Evolutionary conservation across 2,329 filamentous ascomycete genomes (phyloP).

Genomic region (Daldinia sp.): DNA sequence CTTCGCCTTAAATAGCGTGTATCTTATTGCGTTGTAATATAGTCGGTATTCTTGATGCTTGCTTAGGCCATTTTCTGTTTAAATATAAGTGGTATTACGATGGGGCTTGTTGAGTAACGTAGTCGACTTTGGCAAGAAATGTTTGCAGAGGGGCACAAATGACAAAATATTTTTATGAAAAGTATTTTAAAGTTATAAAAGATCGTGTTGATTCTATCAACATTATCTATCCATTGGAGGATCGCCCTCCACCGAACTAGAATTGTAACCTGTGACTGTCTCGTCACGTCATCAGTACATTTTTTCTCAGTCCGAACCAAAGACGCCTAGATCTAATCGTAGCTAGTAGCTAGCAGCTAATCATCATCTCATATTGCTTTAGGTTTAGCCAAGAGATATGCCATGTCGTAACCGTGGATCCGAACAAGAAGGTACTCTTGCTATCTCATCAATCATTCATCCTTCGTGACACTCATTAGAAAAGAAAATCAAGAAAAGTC

Average conservation of each 20-base stretch:
- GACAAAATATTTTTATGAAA: not conserved
- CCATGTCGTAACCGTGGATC: constrained; percentile 50
- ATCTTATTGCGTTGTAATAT: not conserved
- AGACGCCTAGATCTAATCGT: constrained; percentile 49
- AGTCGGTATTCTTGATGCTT: not conserved
- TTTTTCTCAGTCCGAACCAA: constrained; percentile 42
- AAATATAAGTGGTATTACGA: not conserved
- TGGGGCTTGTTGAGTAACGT: not conserved
- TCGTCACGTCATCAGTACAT: constrained; percentile 40
- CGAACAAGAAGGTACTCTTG: constrained; percentile 46
- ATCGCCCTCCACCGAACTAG: constrained; percentile 13
- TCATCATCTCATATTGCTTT: constrained; percentile 42
- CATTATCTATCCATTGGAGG: constrained; percentile 6
- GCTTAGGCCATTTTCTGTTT: not conserved
- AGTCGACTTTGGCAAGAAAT: not conserved
- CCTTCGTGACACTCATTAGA: constrained; percentile 49
- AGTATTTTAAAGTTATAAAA: not conserved
- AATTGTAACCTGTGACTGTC: constrained; percentile 34
- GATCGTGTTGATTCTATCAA: constrained; percentile 17
- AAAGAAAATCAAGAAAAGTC: constrained; percentile 33
- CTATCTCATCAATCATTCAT: constrained; percentile 48
- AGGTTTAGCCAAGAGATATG: constrained; percentile 41
- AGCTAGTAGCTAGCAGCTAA: constrained; percentile 39
- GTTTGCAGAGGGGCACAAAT: not conserved
- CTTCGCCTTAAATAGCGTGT: not conserved